Conservation (phyloP, 1,284 basidiomycete genomes). For the Quambalaria eucalypti region DNA sequence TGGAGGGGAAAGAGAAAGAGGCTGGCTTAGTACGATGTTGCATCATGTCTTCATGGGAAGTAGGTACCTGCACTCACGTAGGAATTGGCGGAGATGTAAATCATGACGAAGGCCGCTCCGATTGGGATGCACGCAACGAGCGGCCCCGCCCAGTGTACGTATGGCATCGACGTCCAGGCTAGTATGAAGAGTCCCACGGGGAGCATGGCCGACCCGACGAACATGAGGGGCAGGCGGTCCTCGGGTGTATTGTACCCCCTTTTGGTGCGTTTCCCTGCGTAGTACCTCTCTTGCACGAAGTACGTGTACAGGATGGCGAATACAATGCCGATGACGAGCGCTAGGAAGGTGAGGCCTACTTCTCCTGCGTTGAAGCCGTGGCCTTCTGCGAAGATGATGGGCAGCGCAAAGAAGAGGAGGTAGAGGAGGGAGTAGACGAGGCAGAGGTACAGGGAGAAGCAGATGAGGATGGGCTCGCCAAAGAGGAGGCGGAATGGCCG, state of each 20-base stretch:
- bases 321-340: slow-evolving; percentile 34
- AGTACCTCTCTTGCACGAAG: slow-evolving; percentile 7
- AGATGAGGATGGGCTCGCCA: slow-evolving; percentile 25
- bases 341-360: slow-evolving; percentile 44
- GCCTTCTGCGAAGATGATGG: slow-evolving; percentile 43
- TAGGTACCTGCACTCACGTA: no score
- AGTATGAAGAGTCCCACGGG: slow-evolving; percentile 49
- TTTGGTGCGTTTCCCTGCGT: slow-evolving; percentile 6
- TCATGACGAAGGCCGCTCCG: slow-evolving; percentile 10
- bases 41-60: no score
- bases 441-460: slow-evolving; percentile 22
- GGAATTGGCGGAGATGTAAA: slow-evolving; percentile 10
- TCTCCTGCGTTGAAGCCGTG: slow-evolving; percentile 45
- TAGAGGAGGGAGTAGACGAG: slow-evolving; percentile 36
- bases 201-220: slow-evolving; percentile 25
- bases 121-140: slow-evolving; percentile 13
- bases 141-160: slow-evolving; percentile 24
- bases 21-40: no score
- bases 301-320: slow-evolving; percentile 12
- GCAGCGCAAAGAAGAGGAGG: slow-evolving; percentile 29
- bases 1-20: no score
- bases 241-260: no score
- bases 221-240: slow-evolving; percentile 11
- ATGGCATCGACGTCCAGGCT: slow-evolving; percentile 45
- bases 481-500: slow-evolving; percentile 39